Evolutionary conservation across 1,284 basidiomycete species (phyloP).

Genomic region (Puccinia triticina): DNA sequence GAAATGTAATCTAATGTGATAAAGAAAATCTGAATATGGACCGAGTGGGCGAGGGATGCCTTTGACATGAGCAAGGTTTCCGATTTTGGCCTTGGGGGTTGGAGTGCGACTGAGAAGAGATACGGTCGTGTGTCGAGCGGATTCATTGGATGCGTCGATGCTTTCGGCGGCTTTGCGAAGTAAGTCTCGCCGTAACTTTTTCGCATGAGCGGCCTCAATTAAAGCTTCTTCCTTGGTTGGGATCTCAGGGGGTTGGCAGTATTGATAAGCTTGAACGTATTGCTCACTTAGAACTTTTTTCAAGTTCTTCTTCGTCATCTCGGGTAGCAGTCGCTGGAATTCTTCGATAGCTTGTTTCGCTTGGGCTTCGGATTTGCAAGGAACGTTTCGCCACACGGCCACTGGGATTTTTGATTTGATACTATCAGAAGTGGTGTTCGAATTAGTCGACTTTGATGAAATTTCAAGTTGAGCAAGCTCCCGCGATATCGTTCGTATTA

Average conservation of each 20-base stretch:
- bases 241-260: constrained; percentile 48
- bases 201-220: constrained; percentile 15
- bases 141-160: constrained; percentile 1
- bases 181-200: constrained; percentile 33
- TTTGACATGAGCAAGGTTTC: constrained; percentile 28
- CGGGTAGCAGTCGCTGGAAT: constrained; percentile 22
- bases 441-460: neutral
- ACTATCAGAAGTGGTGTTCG: neutral
- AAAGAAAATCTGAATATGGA: constrained; percentile 46
- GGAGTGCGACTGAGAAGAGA: constrained; percentile 20
- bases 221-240: constrained; percentile 49
- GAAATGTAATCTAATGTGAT: constrained; percentile 47
- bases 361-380: constrained; percentile 26
- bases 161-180: constrained; percentile 27
- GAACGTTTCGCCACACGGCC: constrained; percentile 46
- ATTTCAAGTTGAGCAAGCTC: constrained; percentile 42
- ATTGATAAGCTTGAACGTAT: constrained; percentile 44
- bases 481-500: constrained; percentile 42
- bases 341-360: constrained; percentile 42
- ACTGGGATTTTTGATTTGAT: constrained; percentile 23
- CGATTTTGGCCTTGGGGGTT: constrained; percentile 37
- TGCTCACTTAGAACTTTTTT: constrained; percentile 45
- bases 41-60: constrained; percentile 47
- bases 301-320: constrained; percentile 46
- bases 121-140: neutral